These are phyloP conservation scores for Malassezia psittaci DNA, from an alignment of 1,284 basidiomycete species.

Conservation along the genomic window DNA sequence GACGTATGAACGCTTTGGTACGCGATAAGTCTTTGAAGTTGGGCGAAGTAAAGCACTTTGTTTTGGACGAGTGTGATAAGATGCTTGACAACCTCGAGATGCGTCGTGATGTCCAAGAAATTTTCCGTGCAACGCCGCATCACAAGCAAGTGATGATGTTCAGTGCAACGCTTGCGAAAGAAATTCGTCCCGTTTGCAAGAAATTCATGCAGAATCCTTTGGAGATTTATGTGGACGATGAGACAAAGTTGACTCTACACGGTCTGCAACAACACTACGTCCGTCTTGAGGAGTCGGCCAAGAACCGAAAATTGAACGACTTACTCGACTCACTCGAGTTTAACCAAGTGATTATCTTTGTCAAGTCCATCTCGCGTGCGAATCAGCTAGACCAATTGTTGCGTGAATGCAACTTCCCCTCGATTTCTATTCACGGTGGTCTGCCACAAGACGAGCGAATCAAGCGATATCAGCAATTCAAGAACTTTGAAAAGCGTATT, in stretches of 20 bases:
- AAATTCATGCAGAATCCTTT: slow-evolving; percentile 99
- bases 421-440: slow-evolving; percentile 92
- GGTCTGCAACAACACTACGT: slow-evolving; percentile 98
- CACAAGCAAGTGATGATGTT: slow-evolving; percentile 99
- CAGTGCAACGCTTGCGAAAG: slow-evolving; percentile 93
- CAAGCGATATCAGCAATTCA: slow-evolving; percentile 95
- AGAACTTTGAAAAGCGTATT: slow-evolving; percentile 95
- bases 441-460: slow-evolving; percentile 93
- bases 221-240: slow-evolving; percentile 99
- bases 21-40: slow-evolving; percentile 46
- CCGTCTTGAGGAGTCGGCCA: slow-evolving; percentile 67
- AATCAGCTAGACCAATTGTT: slow-evolving; percentile 92
- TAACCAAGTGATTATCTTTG: slow-evolving; percentile 99
- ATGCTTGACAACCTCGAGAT: slow-evolving; percentile 99
- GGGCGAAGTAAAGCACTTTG: slow-evolving; percentile 64
- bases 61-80: slow-evolving; percentile 99
- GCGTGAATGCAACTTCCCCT: slow-evolving; percentile 96
- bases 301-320: slow-evolving; percentile 97
- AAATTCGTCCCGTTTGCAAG: slow-evolving; percentile 94
- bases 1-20: slow-evolving; percentile 50
- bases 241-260: slow-evolving; percentile 96
- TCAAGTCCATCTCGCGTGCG: slow-evolving; percentile 92
- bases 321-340: slow-evolving; percentile 92
- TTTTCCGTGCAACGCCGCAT: slow-evolving; percentile 97
- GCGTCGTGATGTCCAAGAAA: slow-evolving; percentile 99